Evolutionary conservation across 2,329 filamentous ascomycete species (phyloP).

Genomic region (Macrophomina tecta): DNA sequence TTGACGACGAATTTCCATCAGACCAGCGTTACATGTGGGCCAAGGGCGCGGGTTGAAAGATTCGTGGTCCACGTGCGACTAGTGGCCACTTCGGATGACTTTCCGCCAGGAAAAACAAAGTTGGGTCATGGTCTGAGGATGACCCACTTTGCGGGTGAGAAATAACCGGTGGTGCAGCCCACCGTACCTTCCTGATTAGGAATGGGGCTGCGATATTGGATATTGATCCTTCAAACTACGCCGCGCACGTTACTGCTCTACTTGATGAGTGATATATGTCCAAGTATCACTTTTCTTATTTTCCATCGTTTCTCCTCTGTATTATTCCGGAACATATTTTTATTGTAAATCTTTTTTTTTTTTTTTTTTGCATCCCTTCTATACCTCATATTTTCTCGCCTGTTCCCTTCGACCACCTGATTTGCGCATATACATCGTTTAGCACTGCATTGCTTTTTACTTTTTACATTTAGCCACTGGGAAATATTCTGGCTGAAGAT

Average conservation of each 20-base stretch:
- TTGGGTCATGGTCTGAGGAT: constrained; percentile 12
- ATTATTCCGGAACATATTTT: neutral
- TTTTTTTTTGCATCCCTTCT: neutral
- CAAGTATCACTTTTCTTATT: neutral
- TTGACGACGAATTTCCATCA: constrained; percentile 1
- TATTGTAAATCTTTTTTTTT: constrained; percentile 1
- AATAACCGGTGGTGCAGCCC: constrained; percentile 8
- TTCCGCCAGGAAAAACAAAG: constrained; percentile 18
- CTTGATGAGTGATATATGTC: constrained; percentile 7
- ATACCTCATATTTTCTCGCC: neutral
- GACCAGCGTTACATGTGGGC: constrained; percentile 16
- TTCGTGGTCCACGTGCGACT: neutral
- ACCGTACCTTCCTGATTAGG: constrained; percentile 21
- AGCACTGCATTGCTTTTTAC: neutral
- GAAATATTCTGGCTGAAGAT: neutral
- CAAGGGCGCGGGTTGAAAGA: constrained; percentile 1
- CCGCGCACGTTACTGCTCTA: constrained; percentile 11
- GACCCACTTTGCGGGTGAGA: constrained; percentile 9
- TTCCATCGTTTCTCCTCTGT: neutral
- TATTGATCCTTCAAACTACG: constrained; percentile 21
- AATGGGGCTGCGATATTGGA: constrained; percentile 21
- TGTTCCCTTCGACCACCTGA: neutral
- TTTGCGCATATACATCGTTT: constrained; percentile 12
- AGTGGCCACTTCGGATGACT: neutral
- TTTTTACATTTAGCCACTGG: neutral